phyloP scores from a whole-genome alignment of 2,329 filamentous ascomycete genomes.

The Ceratocystis variospora region DNA sequence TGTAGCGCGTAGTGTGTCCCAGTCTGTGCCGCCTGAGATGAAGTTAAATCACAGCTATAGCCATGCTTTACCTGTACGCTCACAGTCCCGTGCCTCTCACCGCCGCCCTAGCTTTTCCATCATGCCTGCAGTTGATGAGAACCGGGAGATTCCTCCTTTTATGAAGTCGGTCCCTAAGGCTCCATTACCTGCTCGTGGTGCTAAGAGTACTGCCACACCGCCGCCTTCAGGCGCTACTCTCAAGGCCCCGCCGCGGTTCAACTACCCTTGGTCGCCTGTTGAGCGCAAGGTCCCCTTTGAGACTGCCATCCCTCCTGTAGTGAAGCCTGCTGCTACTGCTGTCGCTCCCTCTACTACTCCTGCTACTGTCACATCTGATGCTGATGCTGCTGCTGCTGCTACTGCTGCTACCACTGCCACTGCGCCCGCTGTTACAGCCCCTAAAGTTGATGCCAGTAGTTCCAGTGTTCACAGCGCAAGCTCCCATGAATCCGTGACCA shows the following conservation, averaged over 20 bases:
- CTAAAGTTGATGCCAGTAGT: background rate
- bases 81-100: conserved; percentile 41
- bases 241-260: conserved; percentile 37
- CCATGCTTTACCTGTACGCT: conserved; percentile 30
- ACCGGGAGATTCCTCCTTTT: conserved; percentile 33
- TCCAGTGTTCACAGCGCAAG: background rate
- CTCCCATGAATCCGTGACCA: background rate
- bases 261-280: conserved; percentile 44
- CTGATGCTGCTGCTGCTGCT: background rate
- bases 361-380: background rate
- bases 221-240: conserved; percentile 23
- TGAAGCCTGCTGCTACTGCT: conserved; percentile 19
- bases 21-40: conserved; percentile 92
- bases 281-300: conserved; percentile 33
- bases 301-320: conserved; percentile 31
- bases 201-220: conserved; percentile 22
- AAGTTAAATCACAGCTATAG: conserved; percentile 39
- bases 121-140: conserved; percentile 57
- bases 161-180: conserved; percentile 2
- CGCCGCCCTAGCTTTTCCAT: conserved; percentile 55
- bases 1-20: conserved; percentile 63
- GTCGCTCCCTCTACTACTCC: background rate
- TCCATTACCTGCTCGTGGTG: conserved; percentile 26
- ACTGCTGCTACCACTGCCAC: background rate
- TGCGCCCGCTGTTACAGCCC: background rate